Percentiles rank a stretch among this genome's conserved stretches.
These are phyloP conservation scores for Simplicillium sp. DNA, from an alignment of 2,329 filamentous ascomycete species.

Conservation along the genomic window DNA sequence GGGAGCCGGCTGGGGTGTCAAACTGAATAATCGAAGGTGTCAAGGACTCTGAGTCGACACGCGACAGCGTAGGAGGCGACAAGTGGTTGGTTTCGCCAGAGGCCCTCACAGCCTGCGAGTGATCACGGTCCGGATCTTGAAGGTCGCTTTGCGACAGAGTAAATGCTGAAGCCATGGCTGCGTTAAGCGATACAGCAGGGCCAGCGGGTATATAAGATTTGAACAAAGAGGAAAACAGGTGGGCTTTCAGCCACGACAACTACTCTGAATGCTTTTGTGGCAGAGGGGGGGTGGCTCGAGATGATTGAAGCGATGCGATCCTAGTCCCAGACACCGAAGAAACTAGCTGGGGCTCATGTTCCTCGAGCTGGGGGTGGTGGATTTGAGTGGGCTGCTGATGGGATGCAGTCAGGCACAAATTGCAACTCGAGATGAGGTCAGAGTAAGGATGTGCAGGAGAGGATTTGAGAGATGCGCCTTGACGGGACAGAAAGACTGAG, in stretches of 20 bases:
- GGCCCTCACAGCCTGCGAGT: neutral
- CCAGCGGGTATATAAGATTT: conserved; percentile 23
- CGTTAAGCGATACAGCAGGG: conserved; percentile 13
- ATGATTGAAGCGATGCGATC: too few relatives aligned
- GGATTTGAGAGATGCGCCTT: too few relatives aligned
- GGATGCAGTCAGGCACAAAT: too few relatives aligned
- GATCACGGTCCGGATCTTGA: conserved; percentile 18
- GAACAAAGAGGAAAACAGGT: conserved; percentile 7
- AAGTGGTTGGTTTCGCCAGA: conserved; percentile 19
- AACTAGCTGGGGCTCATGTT: conserved; percentile 22
- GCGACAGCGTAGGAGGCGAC: conserved; percentile 34
- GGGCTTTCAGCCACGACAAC: neutral
- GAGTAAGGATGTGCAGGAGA: too few relatives aligned
- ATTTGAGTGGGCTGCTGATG: too few relatives aligned
- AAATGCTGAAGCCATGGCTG: conserved; percentile 35
- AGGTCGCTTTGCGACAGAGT: conserved; percentile 29
- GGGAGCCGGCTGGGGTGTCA: conserved; percentile 41
- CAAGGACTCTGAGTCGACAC: conserved; percentile 19
- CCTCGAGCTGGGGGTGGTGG: conserved; percentile 6
- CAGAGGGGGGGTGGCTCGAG: too few relatives aligned
- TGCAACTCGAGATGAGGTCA: too few relatives aligned
- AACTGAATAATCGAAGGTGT: conserved; percentile 19
- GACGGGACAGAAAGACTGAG: too few relatives aligned
- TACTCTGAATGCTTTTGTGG: too few relatives aligned
- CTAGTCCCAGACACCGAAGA: conserved; percentile 7